phyloP scores from a whole-genome alignment of 2,329 filamentous ascomycete species.

The Lachnellula arida region DNA sequence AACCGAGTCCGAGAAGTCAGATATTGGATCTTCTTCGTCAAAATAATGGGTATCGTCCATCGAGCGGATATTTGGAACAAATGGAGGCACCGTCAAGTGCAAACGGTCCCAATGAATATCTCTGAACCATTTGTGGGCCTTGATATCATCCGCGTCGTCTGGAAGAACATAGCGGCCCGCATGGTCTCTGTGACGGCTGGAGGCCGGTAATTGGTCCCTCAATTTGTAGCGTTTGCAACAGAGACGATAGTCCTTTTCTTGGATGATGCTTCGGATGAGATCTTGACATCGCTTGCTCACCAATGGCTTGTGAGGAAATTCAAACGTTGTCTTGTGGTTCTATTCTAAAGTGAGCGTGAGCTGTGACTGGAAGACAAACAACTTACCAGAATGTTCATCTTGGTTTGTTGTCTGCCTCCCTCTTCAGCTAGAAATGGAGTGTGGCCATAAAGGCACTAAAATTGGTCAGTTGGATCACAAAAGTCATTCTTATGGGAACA shows the following conservation, averaged over 20 bases:
- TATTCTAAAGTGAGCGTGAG: constrained; percentile 33
- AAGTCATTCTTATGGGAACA: not conserved
- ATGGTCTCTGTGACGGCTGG: constrained; percentile 31
- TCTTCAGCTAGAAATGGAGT: constrained; percentile 86
- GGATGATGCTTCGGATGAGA: constrained; percentile 67
- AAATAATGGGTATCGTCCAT: constrained; percentile 84
- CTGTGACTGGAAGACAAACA: not conserved
- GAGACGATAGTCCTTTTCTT: constrained; percentile 69
- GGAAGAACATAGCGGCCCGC: constrained; percentile 67
- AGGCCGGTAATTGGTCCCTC: constrained; percentile 48
- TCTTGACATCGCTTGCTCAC: constrained; percentile 71
- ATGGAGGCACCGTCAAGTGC: constrained; percentile 68
- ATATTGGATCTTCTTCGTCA: constrained; percentile 72
- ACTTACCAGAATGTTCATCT: constrained; percentile 74
- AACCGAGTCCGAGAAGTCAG: constrained; percentile 51
- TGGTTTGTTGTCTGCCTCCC: constrained; percentile 69
- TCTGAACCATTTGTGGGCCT: constrained; percentile 79
- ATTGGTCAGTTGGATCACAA: not conserved
- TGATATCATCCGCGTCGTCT: constrained; percentile 85
- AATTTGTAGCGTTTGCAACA: constrained; percentile 70
- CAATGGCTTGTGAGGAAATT: constrained; percentile 61
- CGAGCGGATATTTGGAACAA: constrained; percentile 66
- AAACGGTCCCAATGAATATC: constrained; percentile 73
- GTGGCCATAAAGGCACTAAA: constrained; percentile 76
- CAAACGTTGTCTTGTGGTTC: constrained; percentile 66